Conservation (phyloP, 1,284 basidiomycete genomes). For the Trametes sp. region DNA sequence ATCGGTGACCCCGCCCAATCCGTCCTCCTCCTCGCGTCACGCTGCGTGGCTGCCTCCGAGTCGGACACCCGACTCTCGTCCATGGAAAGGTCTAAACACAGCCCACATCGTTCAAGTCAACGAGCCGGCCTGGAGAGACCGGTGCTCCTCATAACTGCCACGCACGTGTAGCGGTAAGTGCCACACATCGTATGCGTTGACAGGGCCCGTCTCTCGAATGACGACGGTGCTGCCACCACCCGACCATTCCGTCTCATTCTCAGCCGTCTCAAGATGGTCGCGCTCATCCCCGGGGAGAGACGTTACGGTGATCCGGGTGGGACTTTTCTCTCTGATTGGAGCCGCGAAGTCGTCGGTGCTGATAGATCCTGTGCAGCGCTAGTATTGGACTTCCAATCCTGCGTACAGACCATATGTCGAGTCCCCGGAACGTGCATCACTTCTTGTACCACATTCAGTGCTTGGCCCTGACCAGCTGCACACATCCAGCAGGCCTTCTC, state of each 20-base stretch:
- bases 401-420: conserved; percentile 18
- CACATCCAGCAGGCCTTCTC: background rate
- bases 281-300: background rate
- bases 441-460: conserved; percentile 11
- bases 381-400: conserved; percentile 20
- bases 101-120: conserved; percentile 4
- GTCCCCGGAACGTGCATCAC: conserved; percentile 17
- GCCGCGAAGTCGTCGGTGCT: conserved; percentile 18
- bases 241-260: conserved; percentile 7
- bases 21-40: conserved; percentile 6
- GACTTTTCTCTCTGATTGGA: conserved; percentile 13
- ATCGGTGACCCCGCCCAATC: conserved; percentile 32
- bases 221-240: background rate
- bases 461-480: conserved; percentile 4
- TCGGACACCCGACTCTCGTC: background rate
- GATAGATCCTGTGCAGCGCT: conserved; percentile 28
- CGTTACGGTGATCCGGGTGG: conserved; percentile 20
- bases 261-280: conserved; percentile 8
- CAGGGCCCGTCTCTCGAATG: background rate
- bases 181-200: background rate
- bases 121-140: background rate
- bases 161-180: background rate
- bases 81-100: background rate
- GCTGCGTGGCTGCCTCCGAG: background rate
- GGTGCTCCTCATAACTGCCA: background rate